Evolutionary conservation across 805 yeast genomes (phyloP), one percentile per base, ranked within the genome.

Genomic region (Kluyveromyces aestuarii): DNA sequence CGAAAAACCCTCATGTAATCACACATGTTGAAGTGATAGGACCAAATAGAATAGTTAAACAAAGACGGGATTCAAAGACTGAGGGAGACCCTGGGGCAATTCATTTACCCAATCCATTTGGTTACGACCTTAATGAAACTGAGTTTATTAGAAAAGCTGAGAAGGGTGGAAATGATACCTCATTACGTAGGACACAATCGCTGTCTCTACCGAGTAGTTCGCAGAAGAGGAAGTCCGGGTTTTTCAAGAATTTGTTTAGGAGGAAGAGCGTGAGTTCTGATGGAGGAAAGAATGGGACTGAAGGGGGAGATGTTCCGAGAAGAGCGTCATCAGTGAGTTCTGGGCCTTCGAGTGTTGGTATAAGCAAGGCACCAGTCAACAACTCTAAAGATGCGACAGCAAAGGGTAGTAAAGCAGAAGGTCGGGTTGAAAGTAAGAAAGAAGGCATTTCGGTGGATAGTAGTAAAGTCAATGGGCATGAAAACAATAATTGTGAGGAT

Each of bases 211-310:
- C 21, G 48, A 51, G 16, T 7, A 33, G 50, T n/a, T 49, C 55
- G 27, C 52, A 48, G 46, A 61, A 60, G 53, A 64, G 63, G 47
- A 58, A 61, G 49, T 60, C 47, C 11, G 72, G 74, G 0, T 71
- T 71, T 48, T 67, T 71, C 52, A 63, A 58, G 37, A 57, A 66
- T 14, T 39, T 71, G 27, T 71, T 71, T 51, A 59, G 66, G 2
- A 53, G 57, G 41, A 61, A 58, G 50, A 57, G 51, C 36, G 14
- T 38, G 2, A 14, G 25, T 16, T 17, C 39, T 11, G 27, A 6
- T 17, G 39, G 25, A 17, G 17, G 4, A 13, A 10, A 30, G 8
- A 30, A 13, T 30, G 53, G 50, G 44, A 51, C 50, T 30, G 50
- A 44, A 37, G 47, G 40, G 48, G 25, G n/a, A 46, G 18, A 5